These are phyloP conservation scores for Apiospora kogelbergensis DNA, from an alignment of 2,329 filamentous ascomycete species.

Conservation along the genomic window DNA sequence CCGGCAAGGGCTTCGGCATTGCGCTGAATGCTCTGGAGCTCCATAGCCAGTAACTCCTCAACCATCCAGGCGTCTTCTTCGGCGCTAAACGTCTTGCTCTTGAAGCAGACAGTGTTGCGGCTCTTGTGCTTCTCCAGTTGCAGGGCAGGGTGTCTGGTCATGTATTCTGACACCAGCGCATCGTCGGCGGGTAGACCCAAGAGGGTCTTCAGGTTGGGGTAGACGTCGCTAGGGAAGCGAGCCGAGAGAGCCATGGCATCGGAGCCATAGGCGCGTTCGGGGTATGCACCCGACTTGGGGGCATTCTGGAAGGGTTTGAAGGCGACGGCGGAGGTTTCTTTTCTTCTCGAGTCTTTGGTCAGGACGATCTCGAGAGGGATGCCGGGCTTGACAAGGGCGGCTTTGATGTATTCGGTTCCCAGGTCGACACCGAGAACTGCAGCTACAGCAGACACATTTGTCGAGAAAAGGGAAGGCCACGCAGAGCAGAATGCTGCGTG, in stretches of 20 bases:
- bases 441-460: slow-evolving; percentile 54
- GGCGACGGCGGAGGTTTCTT: slow-evolving; percentile 86
- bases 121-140: slow-evolving; percentile 60
- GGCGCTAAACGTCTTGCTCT: slow-evolving; percentile 66
- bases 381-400: slow-evolving; percentile 90
- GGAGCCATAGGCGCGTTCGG: slow-evolving; percentile 87
- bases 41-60: slow-evolving; percentile 94
- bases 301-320: slow-evolving; percentile 82
- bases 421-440: slow-evolving; percentile 91
- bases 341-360: slow-evolving; percentile 95
- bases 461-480: slow-evolving; percentile 42
- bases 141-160: slow-evolving; percentile 74
- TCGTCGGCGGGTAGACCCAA: slow-evolving; percentile 70
- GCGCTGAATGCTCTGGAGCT: slow-evolving; percentile 84
- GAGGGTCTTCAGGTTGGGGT: slow-evolving; percentile 88
- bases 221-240: slow-evolving; percentile 90
- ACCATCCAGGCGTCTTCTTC: slow-evolving; percentile 71
- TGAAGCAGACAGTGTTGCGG: slow-evolving; percentile 76
- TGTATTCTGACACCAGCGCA: slow-evolving; percentile 68
- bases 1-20: slow-evolving; percentile 86
- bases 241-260: slow-evolving; percentile 86
- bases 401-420: slow-evolving; percentile 96
- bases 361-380: slow-evolving; percentile 97
- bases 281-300: slow-evolving; percentile 66
- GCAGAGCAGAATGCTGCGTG: slow-evolving; percentile 37